Base-by-base conservation (phyloP, 257 asterid species). In the Solanum dulcamara region DNA sequence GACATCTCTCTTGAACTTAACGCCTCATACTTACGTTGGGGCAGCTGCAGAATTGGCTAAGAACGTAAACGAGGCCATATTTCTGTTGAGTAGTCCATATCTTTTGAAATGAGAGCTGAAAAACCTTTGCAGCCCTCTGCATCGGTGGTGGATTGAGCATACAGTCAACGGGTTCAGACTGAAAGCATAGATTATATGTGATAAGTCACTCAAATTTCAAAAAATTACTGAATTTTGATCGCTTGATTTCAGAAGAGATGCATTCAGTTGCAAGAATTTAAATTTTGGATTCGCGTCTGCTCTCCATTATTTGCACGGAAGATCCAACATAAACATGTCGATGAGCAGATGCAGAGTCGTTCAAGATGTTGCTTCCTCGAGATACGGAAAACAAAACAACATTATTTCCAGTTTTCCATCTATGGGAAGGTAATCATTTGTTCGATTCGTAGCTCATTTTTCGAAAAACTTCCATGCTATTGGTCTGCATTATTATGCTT, bases 11-110 rank as follows among this genome's bases (percentile, higher is more conserved):
- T 90, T 94, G 88, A 87, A 90, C 57, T 80, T 96, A 87, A 93
- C 98, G 2, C 99, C 99, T 28, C 96, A 91, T 80, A 84, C 93
- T n/a, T 96, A 96, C 66, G 85, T 90, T 51, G 97, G 95, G 42
- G 84, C 90, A 28, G 96, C 95, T 2, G 89, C 80, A 84, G 90
- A 88, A 75, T 83, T 92, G 88, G 94, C 93, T 44, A 88, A 86
- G 24, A 88, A 85, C 59, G 71, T 89, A 18, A 75, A 89, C 3
- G 22, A 81, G 26, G 79, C 88, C 50, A 60, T 87, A 30, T 74
- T 67, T 87, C 28, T 88, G 60, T 89, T 80, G 42, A 88, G 86
- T 62, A 30, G 88, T 83, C 35, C 80, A 17, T 17, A 10, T 68
- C 22, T 32, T 68, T 3, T 83, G 86, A 83, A 85, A 15, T 6